Evolutionary conservation across 2,329 filamentous ascomycete genomes (phyloP).

Genomic region (Chaetomiaceae sp.): DNA sequence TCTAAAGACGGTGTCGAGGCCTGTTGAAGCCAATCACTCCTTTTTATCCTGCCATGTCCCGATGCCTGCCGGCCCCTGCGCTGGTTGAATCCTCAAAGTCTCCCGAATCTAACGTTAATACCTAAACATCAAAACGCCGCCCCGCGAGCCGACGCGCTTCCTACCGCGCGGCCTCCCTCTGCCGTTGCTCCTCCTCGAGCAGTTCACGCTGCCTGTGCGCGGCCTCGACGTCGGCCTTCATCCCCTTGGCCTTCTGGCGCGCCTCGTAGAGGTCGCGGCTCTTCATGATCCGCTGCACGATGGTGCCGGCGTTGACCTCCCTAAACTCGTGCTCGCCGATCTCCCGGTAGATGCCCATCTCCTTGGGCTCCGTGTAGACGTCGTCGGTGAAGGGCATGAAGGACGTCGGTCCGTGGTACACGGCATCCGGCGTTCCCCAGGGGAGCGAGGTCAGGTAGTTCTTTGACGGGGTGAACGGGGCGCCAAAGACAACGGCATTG

Average conservation of each 20-base stretch:
- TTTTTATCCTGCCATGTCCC: neutral
- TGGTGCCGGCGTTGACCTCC: conserved; percentile 85
- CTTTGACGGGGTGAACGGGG: conserved; percentile 80
- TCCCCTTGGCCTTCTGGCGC: conserved; percentile 80
- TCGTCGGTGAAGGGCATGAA: conserved; percentile 81
- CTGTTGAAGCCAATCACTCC: conserved; percentile 17
- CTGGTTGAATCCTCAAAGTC: too few relatives aligned
- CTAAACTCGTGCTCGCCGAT: conserved; percentile 74
- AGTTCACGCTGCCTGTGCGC: conserved; percentile 58
- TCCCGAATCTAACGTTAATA: too few relatives aligned
- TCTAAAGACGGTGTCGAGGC: conserved; percentile 1
- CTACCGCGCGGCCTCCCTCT: conserved; percentile 35
- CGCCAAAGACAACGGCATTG: conserved; percentile 80
- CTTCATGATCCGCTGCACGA: conserved; percentile 84
- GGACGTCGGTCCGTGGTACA: conserved; percentile 94
- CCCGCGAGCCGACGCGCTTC: too few relatives aligned
- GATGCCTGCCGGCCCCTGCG: too few relatives aligned
- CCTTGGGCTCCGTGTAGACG: conserved; percentile 74
- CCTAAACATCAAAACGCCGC: too few relatives aligned
- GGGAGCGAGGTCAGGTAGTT: conserved; percentile 72
- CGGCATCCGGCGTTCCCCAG: conserved; percentile 66
- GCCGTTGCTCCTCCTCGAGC: conserved; percentile 54
- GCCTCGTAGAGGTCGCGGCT: conserved; percentile 86
- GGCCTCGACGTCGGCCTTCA: conserved; percentile 75
- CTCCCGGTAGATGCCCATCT: conserved; percentile 78